Base-by-base conservation (phyloP, 768 basidiomycete species). In the Suillus tomentosus region DNA sequence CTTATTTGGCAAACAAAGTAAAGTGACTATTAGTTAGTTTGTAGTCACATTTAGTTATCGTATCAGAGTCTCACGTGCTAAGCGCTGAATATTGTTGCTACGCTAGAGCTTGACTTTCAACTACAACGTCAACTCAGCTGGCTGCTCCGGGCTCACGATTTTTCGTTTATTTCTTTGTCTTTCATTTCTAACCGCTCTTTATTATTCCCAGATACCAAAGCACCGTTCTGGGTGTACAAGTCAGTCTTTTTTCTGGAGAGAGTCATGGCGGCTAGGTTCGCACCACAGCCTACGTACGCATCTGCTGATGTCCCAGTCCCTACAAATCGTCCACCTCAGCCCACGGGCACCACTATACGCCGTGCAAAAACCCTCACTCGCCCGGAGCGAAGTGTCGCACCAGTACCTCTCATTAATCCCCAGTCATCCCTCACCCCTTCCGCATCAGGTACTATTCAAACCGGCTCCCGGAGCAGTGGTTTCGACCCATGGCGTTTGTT, bases 311-410 rank as follows among this genome's bases (percentile, higher is more conserved):
- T 91, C 72, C 90, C 89, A 67, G 87, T 87, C 63, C 87, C 87
- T 37, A 90, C 88, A 11, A 79, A 83, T 58, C 81, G 86, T 60
- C 81, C 82, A 56, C 82, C 87, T 17, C 62, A 76, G 45, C 73
- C 80, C 17, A 77, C 83, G 37, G 85, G 83, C 53, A 77, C 85
- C 55, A 90, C 90, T 58, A 80, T 95, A 62, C 89, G 90, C 62
- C 85, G 96, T 61, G 93, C 92, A 73, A 99, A 99, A 82, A 99
- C 97, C 7, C 88, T 99, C 69, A 98, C 94, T 59, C 86, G 94
- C 64, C 97, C 97, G 71, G 97, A 99, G 80, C 88, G 97, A 63
- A 84, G 92, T 73, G 92, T 98, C 57, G 95, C 95, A 5, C 94
- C 95, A 42, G 91, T 92, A 17, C 96, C 96, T 5, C 89, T 99